phyloP scores from a whole-genome alignment of 2,329 filamentous ascomycete species.

The Colletotrichum godetiae region DNA sequence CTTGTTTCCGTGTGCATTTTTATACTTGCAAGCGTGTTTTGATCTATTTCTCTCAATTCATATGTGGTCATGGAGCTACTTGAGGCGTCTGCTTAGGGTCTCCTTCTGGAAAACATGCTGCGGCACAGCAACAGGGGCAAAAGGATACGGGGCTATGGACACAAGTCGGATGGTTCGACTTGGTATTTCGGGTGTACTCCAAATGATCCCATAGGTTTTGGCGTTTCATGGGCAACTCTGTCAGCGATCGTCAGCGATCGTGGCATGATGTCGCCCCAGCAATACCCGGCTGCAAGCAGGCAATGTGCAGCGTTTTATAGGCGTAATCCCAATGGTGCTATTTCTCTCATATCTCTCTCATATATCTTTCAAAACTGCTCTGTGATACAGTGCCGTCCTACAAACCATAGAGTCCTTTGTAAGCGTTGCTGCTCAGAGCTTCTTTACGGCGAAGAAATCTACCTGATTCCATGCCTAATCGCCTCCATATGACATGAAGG shows the following conservation, averaged over 20 bases:
- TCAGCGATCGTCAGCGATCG: neutral
- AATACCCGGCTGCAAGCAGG: conserved; percentile 19
- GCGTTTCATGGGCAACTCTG: conserved; percentile 10
- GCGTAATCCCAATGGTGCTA: neutral
- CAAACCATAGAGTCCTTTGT: neutral
- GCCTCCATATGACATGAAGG: too few species aligned
- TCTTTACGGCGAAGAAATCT: neutral
- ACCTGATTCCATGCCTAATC: too few species aligned
- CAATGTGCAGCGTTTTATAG: neutral
- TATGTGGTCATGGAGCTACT: conserved; percentile 2
- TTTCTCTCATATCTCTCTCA: neutral
- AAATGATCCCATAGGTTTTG: neutral
- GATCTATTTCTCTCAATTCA: neutral
- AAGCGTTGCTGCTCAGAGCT: neutral
- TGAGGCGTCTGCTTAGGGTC: conserved; percentile 12
- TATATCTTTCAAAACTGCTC: neutral
- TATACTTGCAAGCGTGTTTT: neutral
- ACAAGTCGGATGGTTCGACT: conserved; percentile 4
- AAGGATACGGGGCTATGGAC: neutral
- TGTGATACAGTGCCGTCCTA: neutral
- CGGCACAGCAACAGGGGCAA: neutral
- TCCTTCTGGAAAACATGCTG: neutral
- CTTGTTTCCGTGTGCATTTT: too few species aligned
- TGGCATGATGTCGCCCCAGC: neutral
- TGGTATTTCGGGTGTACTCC: neutral